Evolutionary conservation across 2,329 filamentous ascomycete genomes (phyloP), one percentile per base, ranked within the genome.

Genomic region (Westerdykella ornata): DNA sequence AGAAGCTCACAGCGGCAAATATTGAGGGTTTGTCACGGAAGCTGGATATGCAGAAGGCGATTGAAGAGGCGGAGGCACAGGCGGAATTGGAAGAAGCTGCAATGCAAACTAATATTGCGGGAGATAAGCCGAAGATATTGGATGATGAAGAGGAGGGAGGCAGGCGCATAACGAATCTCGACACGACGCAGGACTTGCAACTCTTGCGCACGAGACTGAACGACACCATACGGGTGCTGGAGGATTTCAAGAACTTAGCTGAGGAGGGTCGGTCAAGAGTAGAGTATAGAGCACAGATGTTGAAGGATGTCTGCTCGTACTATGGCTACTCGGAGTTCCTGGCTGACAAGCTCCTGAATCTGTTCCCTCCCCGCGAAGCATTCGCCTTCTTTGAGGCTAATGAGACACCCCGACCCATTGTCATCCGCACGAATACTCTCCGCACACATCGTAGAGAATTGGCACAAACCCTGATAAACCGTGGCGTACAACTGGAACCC

Each of bases 301-400:
- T 97, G 46, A 85, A 88, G 68, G 92, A 98, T 60, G 85, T 97
- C 44, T 96, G 88, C 71, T 80, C 84, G 42, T 98, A 98, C 74
- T 98, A 98, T 64, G 89, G 90, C 45, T 98, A 98, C 73, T 94
- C 86, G 3, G 80, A 84, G 29, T 97, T 84, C 69, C 77, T 98
- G n/a, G 92, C 89, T 4, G 87, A 95, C 68, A 98, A 97, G 74
- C 81, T 98, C 13, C 88, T 89, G 71, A 83, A 84, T 60, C 80
- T 98, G 5, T 97, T 98, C 70, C 81, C 88, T 1, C 87, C 92
- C 0, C 82, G 84, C 55, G 92, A 98, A 71, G 92, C 92, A 0
- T 94, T 97, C 55, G 89, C 89, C 41, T 98, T 98, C 70, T 97
- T 98, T 71, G 92, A 98, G 71, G 90, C 90, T 57, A 98, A 98